Evolutionary conservation across 2,329 filamentous ascomycete species (phyloP), one percentile per base, ranked within the genome.

Genomic region (Colletotrichum gloeosporioides): DNA sequence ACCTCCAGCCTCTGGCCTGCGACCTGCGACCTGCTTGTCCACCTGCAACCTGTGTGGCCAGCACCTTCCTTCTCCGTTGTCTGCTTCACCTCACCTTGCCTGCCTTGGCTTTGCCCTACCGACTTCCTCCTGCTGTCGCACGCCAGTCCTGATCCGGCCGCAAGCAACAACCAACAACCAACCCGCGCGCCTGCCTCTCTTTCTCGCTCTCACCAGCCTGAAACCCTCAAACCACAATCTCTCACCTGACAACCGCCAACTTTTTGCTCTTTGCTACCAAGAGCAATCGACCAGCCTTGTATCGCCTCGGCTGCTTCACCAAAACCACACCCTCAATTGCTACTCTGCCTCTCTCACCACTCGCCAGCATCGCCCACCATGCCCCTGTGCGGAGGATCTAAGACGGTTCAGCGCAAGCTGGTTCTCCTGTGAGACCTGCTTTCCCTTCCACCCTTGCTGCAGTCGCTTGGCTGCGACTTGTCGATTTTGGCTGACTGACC

Each of bases 351-450:
- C 70, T 29, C 15, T 13, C n/a, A 70, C 68, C 10, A 63, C 57
- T 18, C 57, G 15, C 25, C 57, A 34, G 63, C 25, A n/a, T 62
- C 44, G 27, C 68, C 62, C 63, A 71, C 34, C 22, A 78, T 78
- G 77, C 72, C 77, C 49, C 83, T 88, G 78, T 94, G 94, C 84
- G 93, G 93, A 82, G 92, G 93, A 80, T 93, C 92, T 78, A 95
- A 98, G 89, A 96, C 95, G 72, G 95, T 96, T 81, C 95, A 98
- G 92, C 95, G 96, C 88, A 98, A 98, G 93, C 94, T 98, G 88
- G 96, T 98, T 83, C 91, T 98, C 81, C 90, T 98, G 94, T 98
- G 88, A 84, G 92, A 91, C 78, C 75, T 72, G 78, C 83, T 81
- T 82, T 49, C 53, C 32, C 13, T n/a, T 62, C 53, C 34, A 83